Conservation (phyloP, 345 rosid species). For the Moringa oleifera region DNA sequence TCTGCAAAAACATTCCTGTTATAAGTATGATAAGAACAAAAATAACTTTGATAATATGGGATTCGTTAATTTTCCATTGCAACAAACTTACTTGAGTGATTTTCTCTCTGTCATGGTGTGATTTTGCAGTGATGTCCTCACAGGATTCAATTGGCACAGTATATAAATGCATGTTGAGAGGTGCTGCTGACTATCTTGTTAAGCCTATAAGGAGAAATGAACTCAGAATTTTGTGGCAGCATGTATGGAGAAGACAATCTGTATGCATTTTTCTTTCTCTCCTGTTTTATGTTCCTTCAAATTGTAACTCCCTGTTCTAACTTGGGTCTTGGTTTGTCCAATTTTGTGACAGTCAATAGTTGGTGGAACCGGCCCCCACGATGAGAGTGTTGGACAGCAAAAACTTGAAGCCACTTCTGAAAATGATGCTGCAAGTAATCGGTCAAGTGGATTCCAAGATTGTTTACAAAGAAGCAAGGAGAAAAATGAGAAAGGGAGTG, state of each 20-base stretch:
- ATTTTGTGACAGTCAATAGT: constrained; percentile 34
- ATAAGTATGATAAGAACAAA: constrained; percentile 52
- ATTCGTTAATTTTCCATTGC: not conserved
- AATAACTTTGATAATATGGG: not conserved
- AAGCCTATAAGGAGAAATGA: constrained; percentile 95
- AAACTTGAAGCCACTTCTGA: constrained; percentile 70
- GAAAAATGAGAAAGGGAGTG: constrained; percentile 51
- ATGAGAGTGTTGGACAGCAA: constrained; percentile 67
- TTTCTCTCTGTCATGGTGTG: constrained; percentile 1
- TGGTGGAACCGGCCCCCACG: constrained; percentile 40
- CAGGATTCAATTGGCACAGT: constrained; percentile 81
- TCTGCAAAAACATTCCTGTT: constrained; percentile 88
- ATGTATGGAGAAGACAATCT: constrained; percentile 91
- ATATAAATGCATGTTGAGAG: constrained; percentile 89
- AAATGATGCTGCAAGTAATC: constrained; percentile 54
- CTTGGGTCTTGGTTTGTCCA: constrained; percentile 22
- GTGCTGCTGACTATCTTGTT: constrained; percentile 91
- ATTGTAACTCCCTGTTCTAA: constrained; percentile 11
- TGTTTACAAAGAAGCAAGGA: constrained; percentile 35
- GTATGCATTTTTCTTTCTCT: constrained; percentile 39
- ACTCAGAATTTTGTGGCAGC: constrained; percentile 93
- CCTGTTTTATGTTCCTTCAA: constrained; percentile 3
- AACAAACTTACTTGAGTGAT: not conserved
- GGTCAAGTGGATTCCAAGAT: constrained; percentile 41
- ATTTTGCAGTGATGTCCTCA: constrained; percentile 85